phyloP scores from a whole-genome alignment of 352 stramenopile species.

The Phytophthora ramorum region DNA sequence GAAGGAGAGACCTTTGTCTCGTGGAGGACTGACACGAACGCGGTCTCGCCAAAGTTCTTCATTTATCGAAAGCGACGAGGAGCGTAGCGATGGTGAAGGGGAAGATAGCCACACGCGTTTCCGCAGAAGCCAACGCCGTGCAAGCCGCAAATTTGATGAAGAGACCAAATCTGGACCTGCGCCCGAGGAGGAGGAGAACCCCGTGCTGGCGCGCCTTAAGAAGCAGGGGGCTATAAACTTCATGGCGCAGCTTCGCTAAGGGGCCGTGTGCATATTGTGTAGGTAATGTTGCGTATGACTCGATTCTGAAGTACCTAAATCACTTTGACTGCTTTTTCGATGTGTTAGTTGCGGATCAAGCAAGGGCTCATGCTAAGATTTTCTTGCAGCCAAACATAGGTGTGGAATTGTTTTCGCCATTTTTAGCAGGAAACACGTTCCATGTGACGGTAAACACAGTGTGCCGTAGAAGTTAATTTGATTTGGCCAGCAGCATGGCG shows the following conservation, averaged over 20 bases:
- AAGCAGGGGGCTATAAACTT: slow-evolving; percentile 88
- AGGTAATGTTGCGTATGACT: slow-evolving; percentile 35
- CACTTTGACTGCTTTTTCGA: slow-evolving; percentile 11
- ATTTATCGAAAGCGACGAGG: slow-evolving; percentile 44
- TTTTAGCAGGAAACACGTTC: slow-evolving; percentile 11
- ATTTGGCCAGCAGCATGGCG: slow-evolving; percentile 42
- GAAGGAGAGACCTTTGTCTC: slow-evolving; percentile 30
- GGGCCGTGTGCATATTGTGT: slow-evolving; percentile 32
- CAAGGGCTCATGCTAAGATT: not conserved
- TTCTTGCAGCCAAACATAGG: slow-evolving; percentile 10
- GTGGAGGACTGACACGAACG: slow-evolving; percentile 18
- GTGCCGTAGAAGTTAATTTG: slow-evolving; percentile 5
- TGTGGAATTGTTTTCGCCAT: slow-evolving; percentile 11
- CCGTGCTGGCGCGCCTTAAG: slow-evolving; percentile 74
- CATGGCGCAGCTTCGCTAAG: slow-evolving; percentile 69
- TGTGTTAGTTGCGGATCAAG: too few relatives aligned
- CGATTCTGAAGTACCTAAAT: slow-evolving; percentile 36
- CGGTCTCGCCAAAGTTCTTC: slow-evolving; percentile 36
- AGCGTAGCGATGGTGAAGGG: slow-evolving; percentile 23
- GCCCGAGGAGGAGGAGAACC: slow-evolving; percentile 57
- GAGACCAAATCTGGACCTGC: slow-evolving; percentile 38
- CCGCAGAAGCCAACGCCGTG: slow-evolving; percentile 44
- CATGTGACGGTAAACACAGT: not conserved
- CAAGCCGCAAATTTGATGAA: slow-evolving; percentile 58
- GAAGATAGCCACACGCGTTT: slow-evolving; percentile 46